Conservation (phyloP, 179 eudicot species). For the Sideroxylon spinosum region DNA sequence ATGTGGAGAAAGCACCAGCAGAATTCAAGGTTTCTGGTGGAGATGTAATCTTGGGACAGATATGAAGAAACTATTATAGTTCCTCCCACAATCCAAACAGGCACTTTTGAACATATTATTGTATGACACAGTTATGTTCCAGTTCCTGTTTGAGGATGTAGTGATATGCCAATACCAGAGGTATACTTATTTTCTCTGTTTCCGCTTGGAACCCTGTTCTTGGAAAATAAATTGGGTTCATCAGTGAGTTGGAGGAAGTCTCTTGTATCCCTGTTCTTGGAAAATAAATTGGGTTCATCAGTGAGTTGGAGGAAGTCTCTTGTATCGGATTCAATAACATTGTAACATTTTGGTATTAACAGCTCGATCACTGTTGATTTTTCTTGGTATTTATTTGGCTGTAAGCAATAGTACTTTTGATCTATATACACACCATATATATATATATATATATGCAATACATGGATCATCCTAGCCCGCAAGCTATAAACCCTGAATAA, state of each 20-base stretch:
- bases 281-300: background rate
- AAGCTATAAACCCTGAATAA: too few species aligned
- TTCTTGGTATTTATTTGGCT: background rate
- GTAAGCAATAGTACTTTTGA: background rate
- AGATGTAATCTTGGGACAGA: conserved; percentile 64
- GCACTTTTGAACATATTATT: background rate
- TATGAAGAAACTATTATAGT: conserved; percentile 23
- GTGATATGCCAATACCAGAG: background rate
- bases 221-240: conserved; percentile 5
- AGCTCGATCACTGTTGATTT: background rate
- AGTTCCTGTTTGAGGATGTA: background rate
- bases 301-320: background rate
- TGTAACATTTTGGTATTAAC: background rate
- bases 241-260: background rate
- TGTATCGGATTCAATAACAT: too few species aligned
- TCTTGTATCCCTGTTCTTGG: background rate
- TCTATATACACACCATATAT: too few species aligned
- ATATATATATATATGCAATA: too few species aligned
- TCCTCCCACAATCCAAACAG: background rate
- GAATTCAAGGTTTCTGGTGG: conserved; percentile 85
- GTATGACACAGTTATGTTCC: background rate
- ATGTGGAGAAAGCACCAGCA: conserved; percentile 67
- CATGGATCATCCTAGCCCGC: too few species aligned
- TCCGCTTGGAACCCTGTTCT: background rate
- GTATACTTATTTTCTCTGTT: background rate